A percentile compares a stretch with the other conserved stretches of the same genome.
phyloP scores from a whole-genome alignment of 2,329 filamentous ascomycete genomes.

The Sporothrix variecibatus region DNA sequence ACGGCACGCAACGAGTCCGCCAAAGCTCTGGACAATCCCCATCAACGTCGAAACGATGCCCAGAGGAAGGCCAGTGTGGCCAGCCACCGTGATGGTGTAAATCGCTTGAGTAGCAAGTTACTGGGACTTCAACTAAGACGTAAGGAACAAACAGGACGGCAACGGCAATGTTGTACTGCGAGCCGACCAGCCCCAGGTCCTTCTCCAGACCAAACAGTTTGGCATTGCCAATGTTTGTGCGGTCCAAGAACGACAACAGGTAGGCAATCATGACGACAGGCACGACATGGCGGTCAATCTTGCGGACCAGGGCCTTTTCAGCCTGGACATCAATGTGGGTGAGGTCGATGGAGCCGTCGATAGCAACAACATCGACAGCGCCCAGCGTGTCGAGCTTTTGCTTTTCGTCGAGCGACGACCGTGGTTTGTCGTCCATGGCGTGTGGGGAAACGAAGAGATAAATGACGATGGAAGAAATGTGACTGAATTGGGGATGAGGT shows the following conservation, averaged over 20 bases:
- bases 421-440: slow-evolving; percentile 11
- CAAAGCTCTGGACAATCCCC: slow-evolving; percentile 67
- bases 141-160: slow-evolving; percentile 70
- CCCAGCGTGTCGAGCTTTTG: neutral
- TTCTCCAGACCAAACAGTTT: slow-evolving; percentile 63
- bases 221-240: slow-evolving; percentile 72
- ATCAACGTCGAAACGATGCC: slow-evolving; percentile 69
- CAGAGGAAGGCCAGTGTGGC: slow-evolving; percentile 65
- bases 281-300: slow-evolving; percentile 21
- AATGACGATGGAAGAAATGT: too few species aligned
- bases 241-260: slow-evolving; percentile 23
- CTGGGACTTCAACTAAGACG: slow-evolving; percentile 64
- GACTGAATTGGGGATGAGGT: too few species aligned
- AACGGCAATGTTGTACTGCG: slow-evolving; percentile 69
- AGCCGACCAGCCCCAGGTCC: slow-evolving; percentile 61
- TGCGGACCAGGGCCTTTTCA: slow-evolving; percentile 21
- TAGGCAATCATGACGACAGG: slow-evolving; percentile 15
- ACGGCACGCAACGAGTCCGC: slow-evolving; percentile 66
- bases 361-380: neutral
- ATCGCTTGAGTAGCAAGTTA: slow-evolving; percentile 64
- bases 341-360: neutral
- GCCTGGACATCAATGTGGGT: slow-evolving; percentile 23
- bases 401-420: slow-evolving; percentile 6
- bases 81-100: slow-evolving; percentile 64
- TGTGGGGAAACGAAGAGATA: neutral